These are phyloP conservation scores for Aspergillus fructus DNA, from an alignment of 2,329 filamentous ascomycete genomes.

Conservation along the genomic window DNA sequence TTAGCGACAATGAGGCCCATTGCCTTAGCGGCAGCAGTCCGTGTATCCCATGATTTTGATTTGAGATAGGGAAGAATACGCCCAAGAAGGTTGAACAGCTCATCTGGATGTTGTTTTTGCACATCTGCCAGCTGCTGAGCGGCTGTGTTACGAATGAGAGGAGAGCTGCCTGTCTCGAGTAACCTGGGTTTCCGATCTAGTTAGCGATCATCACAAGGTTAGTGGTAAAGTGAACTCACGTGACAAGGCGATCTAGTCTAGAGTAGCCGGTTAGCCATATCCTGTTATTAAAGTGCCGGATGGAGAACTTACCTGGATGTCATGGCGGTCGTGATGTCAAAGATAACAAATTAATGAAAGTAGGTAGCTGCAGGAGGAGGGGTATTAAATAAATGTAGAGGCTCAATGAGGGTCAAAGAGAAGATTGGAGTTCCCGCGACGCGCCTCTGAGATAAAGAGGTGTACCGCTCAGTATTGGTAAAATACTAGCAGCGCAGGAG, in stretches of 20 bases:
- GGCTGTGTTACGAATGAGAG: constrained; percentile 92
- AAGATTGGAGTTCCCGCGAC: constrained; percentile 10
- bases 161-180: constrained; percentile 95
- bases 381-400: constrained; percentile 4
- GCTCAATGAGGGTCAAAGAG: constrained; percentile 4
- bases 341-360: constrained; percentile 1
- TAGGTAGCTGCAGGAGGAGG: constrained; percentile 1
- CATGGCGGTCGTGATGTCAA: constrained; percentile 33
- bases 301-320: constrained; percentile 41
- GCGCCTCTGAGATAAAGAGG: constrained; percentile 9
- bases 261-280: constrained; percentile 32
- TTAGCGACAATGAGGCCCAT: constrained; percentile 92
- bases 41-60: constrained; percentile 95
- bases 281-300: constrained; percentile 15
- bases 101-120: constrained; percentile 96
- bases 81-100: constrained; percentile 91
- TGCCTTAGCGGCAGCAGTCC: constrained; percentile 88
- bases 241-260: constrained; percentile 82
- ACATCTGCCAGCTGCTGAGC: constrained; percentile 96
- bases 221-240: constrained; percentile 60
- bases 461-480: constrained; percentile 6
- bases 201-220: constrained; percentile 6
- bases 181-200: constrained; percentile 58
- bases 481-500: constrained; percentile 5
- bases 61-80: constrained; percentile 93